A percentile compares a stretch with the other conserved stretches of the same genome.
These are phyloP conservation scores for Hypoxylon sp. DNA, from an alignment of 2,329 filamentous ascomycete genomes.

Conservation along the genomic window DNA sequence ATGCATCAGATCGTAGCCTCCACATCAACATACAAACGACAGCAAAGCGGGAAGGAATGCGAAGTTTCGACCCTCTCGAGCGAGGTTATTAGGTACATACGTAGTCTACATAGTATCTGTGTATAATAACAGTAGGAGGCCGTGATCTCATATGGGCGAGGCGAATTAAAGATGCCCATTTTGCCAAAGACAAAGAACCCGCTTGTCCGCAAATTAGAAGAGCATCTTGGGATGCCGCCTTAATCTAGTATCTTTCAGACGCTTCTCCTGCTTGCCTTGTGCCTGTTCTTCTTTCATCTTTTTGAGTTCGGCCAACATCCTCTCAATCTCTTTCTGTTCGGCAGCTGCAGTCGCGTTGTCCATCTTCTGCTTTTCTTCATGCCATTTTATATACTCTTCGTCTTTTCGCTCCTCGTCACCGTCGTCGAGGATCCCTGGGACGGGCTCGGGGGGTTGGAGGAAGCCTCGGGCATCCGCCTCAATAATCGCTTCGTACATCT, in stretches of 20 bases:
- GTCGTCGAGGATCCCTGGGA: slow-evolving; percentile 53
- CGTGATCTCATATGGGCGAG: slow-evolving; percentile 43
- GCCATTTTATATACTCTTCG: slow-evolving; percentile 47
- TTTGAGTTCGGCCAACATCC: slow-evolving; percentile 51
- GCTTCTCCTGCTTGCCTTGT: slow-evolving; percentile 37
- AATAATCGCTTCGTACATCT: slow-evolving; percentile 54
- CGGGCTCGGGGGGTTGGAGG: slow-evolving; percentile 50
- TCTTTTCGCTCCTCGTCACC: slow-evolving; percentile 53
- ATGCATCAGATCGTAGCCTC: slow-evolving; percentile 8
- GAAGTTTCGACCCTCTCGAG: slow-evolving; percentile 23
- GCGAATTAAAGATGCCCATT: slow-evolving; percentile 33
- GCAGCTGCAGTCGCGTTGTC: slow-evolving; percentile 47
- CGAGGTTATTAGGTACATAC: slow-evolving; percentile 35
- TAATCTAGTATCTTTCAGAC: slow-evolving; percentile 35
- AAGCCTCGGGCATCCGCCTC: slow-evolving; percentile 54
- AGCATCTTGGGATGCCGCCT: slow-evolving; percentile 40
- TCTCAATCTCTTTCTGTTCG: slow-evolving; percentile 50
- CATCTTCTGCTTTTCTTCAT: slow-evolving; percentile 48
- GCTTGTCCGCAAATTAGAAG: slow-evolving; percentile 38
- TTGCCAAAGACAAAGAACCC: slow-evolving; percentile 39
- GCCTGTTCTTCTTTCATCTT: slow-evolving; percentile 41
- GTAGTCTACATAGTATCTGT: slow-evolving; percentile 43
- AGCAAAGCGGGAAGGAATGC: slow-evolving; percentile 16
- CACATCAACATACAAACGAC: neutral
- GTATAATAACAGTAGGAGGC: slow-evolving; percentile 38